Evolutionary conservation across 2,329 filamentous ascomycete species (phyloP), one percentile per base, ranked within the genome.

Genomic region (Penicillium glabrum): DNA sequence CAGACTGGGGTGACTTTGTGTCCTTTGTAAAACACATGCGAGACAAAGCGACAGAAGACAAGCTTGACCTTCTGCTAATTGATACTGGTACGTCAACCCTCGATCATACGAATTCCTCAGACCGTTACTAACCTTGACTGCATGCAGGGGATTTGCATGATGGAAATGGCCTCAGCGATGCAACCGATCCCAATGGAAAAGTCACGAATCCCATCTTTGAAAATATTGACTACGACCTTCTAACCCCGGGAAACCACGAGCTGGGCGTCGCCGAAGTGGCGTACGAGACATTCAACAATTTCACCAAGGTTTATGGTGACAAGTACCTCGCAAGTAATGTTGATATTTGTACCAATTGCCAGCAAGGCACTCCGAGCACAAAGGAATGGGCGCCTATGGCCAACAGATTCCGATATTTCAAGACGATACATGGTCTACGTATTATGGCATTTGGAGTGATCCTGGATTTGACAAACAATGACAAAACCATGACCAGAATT

Each of bases 1-100:
- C 84, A 2, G 86, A 88, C 66, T 88, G 85, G 83, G 86, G 86
- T 24, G 86, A 88, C 68, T 87, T 83, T 69, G 83, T 84, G 43
- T 82, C 82, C 53, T 87, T 88, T 65, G 78, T 81, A 13, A 79
- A 78, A 49, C 80, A 80, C 59, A 86, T 88, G 83, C 84, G 83
- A 69, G 72, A 81, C 54, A 84, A 82, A 63, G 85, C 86, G 4
- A 74, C 75, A 21, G 75, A 79, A 13, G 75, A 86, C 61, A 80
- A 81, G 10, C 85, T 87, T 6, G 86, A 88, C 16, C 51, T 57
- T 16, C 13, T 57, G 24, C 39, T 57, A 5, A 57, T 57, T 46
- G 85, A 88, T 64, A 86, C 84, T 44, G 85, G 84, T 76, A 61
- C 47, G 70, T 53, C 14, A 23, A 48, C 27, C 50, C 2, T n/a